Percentiles rank a stretch among this genome's conserved stretches.
phyloP scores from a whole-genome alignment of 2,329 filamentous ascomycete species.

The Colletotrichum aenigma region DNA sequence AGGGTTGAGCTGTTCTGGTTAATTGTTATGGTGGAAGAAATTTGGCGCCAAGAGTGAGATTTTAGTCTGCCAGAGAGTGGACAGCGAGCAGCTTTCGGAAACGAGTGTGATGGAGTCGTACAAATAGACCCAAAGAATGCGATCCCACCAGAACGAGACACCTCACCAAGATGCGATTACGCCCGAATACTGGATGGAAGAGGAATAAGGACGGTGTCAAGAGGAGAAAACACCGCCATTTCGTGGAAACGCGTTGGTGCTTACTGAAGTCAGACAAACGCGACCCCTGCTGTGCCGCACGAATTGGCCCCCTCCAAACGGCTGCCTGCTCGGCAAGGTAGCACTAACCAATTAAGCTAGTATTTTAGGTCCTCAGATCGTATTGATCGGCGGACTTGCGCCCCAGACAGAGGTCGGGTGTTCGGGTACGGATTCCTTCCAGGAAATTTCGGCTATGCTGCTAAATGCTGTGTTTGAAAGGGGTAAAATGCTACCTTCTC shows the following conservation, averaged over 20 bases:
- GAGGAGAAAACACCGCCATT: background rate
- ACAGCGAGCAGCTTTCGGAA: background rate
- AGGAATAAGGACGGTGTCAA: background rate
- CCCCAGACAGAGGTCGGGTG: background rate
- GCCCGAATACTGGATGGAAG: background rate
- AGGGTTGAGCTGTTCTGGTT: rapidly evolving
- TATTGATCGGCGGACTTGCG: background rate
- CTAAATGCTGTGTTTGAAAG: background rate
- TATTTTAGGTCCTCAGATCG: background rate
- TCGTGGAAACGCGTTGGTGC: background rate
- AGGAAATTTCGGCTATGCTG: background rate
- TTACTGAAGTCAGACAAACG: background rate
- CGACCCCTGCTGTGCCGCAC: background rate
- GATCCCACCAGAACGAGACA: background rate
- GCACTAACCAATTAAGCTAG: background rate
- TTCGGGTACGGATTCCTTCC: background rate
- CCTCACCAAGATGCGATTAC: background rate
- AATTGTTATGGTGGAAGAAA: background rate
- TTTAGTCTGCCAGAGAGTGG: background rate
- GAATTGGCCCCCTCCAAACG: background rate
- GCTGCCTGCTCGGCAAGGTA: background rate
- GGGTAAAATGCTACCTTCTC: background rate
- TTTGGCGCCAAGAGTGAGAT: background rate
- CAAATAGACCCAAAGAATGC: background rate
- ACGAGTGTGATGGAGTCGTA: background rate